Percentiles rank a stretch among this genome's conserved stretches.
Conservation (phyloP, 352 stramenopile genomes). For the Phytophthora vignae region DNA sequence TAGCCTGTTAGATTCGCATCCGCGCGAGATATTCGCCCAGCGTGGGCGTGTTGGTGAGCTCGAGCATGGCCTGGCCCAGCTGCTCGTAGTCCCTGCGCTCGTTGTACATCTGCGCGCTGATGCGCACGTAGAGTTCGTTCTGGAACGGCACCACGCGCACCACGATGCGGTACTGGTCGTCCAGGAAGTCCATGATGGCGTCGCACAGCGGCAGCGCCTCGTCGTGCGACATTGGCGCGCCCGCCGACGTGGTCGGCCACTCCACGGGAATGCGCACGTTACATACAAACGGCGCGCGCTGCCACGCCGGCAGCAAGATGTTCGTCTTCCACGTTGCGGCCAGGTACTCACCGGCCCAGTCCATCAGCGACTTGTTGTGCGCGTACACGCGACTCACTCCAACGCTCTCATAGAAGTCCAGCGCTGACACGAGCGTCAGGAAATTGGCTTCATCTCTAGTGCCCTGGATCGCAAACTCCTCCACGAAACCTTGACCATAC, state of each 20-base stretch:
- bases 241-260: conserved; percentile 58
- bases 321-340: conserved; percentile 80
- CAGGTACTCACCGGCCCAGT: conserved; percentile 83
- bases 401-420: conserved; percentile 88
- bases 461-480: conserved; percentile 88
- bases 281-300: conserved; percentile 84
- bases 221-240: conserved; percentile 62
- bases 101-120: conserved; percentile 90
- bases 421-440: conserved; percentile 78
- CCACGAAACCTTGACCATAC: conserved; percentile 82
- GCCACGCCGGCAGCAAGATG: conserved; percentile 73
- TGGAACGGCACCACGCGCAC: conserved; percentile 79
- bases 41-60: conserved; percentile 74
- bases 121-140: conserved; percentile 74
- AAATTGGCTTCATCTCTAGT: conserved; percentile 88
- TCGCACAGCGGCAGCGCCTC: conserved; percentile 74
- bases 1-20: conserved; percentile 62
- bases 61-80: conserved; percentile 73
- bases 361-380: conserved; percentile 87
- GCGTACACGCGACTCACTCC: conserved; percentile 76
- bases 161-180: conserved; percentile 76
- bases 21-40: conserved; percentile 71
- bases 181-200: conserved; percentile 82
- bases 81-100: conserved; percentile 83
- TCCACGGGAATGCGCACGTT: conserved; percentile 80